Conservation (phyloP, 805 yeast species). For the Candida loeiensis region DNA sequence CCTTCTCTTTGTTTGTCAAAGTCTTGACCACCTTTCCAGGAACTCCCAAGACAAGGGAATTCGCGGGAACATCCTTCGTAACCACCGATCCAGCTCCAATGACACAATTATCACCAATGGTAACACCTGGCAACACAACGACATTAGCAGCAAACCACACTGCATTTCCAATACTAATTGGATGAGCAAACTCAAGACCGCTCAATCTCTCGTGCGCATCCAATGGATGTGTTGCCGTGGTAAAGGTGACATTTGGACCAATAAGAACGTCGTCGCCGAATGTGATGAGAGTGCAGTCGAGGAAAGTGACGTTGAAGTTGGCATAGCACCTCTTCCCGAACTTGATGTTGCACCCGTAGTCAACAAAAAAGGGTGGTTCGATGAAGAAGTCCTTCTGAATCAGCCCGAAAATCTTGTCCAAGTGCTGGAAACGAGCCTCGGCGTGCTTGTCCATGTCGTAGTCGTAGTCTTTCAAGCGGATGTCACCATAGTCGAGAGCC, state of each 20-base stretch:
- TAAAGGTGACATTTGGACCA: conserved; percentile 61
- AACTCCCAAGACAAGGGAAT: conserved; percentile 57
- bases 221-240: conserved; percentile 64
- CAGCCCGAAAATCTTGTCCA: conserved; percentile 47
- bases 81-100: conserved; percentile 72
- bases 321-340: conserved; percentile 58
- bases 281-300: conserved; percentile 58
- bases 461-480: conserved; percentile 33
- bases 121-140: conserved; percentile 60
- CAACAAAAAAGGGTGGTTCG: conserved; percentile 61
- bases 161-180: conserved; percentile 57
- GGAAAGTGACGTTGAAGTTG: conserved; percentile 52
- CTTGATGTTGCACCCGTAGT: conserved; percentile 61
- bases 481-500: conserved; percentile 30
- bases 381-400: conserved; percentile 38
- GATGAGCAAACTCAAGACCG: conserved; percentile 52
- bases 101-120: conserved; percentile 57
- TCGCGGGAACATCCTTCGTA: conserved; percentile 51
- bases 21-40: conserved; percentile 51
- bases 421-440: conserved; percentile 34
- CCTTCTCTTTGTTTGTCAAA: conserved; percentile 14
- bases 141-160: conserved; percentile 67
- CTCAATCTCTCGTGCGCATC: conserved; percentile 43
- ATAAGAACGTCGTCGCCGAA: conserved; percentile 58
- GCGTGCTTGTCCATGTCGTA: conserved; percentile 23